Percentiles rank a stretch among this genome's conserved stretches.
phyloP scores from a whole-genome alignment of 2,329 filamentous ascomycete genomes.

The Aspergillus jensenii region DNA sequence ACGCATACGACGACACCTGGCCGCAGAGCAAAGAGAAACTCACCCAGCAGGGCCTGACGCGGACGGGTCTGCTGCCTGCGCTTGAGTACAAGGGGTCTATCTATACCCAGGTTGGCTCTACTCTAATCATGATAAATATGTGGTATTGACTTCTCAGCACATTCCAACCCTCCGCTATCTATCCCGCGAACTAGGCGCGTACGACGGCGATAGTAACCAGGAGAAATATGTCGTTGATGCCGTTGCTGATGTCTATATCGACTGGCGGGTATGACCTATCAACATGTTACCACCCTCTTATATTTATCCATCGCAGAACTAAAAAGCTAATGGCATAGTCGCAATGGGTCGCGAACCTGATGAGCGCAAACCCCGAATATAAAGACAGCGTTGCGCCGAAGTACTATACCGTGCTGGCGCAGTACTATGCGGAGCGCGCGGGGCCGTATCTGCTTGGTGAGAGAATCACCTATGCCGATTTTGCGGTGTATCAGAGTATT shows the following conservation, averaged over 20 bases:
- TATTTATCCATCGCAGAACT: too few relatives aligned
- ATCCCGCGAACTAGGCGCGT: neutral
- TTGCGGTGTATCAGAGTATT: slow-evolving; percentile 2
- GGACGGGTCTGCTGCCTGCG: neutral
- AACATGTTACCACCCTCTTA: too few relatives aligned
- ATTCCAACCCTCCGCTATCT: slow-evolving; percentile 1
- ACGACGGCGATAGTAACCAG: neutral
- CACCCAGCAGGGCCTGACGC: neutral
- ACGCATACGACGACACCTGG: neutral
- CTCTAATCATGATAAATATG: too few relatives aligned
- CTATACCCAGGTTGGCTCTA: neutral
- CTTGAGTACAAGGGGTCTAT: neutral
- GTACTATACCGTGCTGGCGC: neutral
- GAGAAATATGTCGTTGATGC: slow-evolving; percentile 4
- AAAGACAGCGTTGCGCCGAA: neutral
- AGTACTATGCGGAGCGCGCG: neutral
- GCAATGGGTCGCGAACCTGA: neutral
- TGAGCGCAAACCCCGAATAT: neutral
- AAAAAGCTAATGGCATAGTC: neutral
- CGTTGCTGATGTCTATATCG: neutral
- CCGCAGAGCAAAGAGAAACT: neutral
- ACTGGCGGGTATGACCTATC: slow-evolving; percentile 1
- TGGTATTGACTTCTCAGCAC: neutral
- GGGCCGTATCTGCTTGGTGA: neutral
- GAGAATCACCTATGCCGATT: neutral